A percentile compares a stretch with the other conserved stretches of the same genome.
Conservation (phyloP, 768 basidiomycete species). For the Rhodotorula paludigena region DNA sequence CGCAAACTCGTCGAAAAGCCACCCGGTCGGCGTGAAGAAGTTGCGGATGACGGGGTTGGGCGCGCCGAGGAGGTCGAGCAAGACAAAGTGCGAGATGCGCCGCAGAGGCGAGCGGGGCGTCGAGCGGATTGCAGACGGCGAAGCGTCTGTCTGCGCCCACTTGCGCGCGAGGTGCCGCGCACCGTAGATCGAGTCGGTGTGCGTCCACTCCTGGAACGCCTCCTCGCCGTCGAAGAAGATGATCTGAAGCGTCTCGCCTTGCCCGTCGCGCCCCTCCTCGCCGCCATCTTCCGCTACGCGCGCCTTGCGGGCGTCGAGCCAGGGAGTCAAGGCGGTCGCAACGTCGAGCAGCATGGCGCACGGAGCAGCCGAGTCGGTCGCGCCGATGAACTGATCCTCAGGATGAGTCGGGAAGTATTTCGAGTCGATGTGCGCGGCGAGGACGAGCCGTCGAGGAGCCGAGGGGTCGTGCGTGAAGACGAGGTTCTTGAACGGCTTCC, state of each 20-base stretch:
- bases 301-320: slow-evolving; percentile 61
- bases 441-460: slow-evolving; percentile 70
- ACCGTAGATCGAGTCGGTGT: slow-evolving; percentile 88
- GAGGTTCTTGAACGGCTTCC: slow-evolving; percentile 75
- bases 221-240: slow-evolving; percentile 98
- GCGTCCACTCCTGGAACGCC: slow-evolving; percentile 85
- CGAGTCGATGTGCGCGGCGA: slow-evolving; percentile 56
- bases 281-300: slow-evolving; percentile 54
- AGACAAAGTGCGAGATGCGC: slow-evolving; percentile 81
- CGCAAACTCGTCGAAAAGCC: slow-evolving; percentile 77
- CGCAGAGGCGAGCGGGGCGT: slow-evolving; percentile 60
- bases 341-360: slow-evolving; percentile 91
- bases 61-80: slow-evolving; percentile 86
- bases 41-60: slow-evolving; percentile 68
- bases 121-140: slow-evolving; percentile 47
- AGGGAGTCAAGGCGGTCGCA: slow-evolving; percentile 56
- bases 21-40: slow-evolving; percentile 80
- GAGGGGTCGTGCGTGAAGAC: slow-evolving; percentile 91
- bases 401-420: slow-evolving; percentile 35
- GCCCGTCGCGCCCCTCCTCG: slow-evolving; percentile 56
- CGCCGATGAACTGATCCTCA: slow-evolving; percentile 77
- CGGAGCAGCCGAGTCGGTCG: slow-evolving; percentile 92
- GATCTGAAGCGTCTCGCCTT: slow-evolving; percentile 80
- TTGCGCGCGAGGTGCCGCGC: slow-evolving; percentile 85
- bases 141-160: slow-evolving; percentile 68